These are phyloP conservation scores for Teratosphaeria gauchensis DNA, from an alignment of 2,329 filamentous ascomycete species.

Conservation along the genomic window DNA sequence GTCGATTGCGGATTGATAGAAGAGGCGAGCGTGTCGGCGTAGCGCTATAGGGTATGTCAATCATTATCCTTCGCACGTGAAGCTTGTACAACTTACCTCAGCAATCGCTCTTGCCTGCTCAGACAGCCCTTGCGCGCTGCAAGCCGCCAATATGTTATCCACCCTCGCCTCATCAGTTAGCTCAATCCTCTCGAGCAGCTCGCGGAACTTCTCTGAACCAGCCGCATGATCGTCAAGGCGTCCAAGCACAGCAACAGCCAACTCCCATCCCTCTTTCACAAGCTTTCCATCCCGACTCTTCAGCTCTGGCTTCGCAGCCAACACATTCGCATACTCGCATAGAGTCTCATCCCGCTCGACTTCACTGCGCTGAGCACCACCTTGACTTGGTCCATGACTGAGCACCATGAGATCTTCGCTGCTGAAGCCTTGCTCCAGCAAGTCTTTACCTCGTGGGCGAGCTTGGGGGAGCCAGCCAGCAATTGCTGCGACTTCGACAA, in stretches of 20 bases:
- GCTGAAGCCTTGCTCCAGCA: conserved; percentile 58
- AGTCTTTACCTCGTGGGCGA: conserved; percentile 38
- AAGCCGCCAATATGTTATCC: conserved; percentile 70
- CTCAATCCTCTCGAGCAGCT: conserved; percentile 63
- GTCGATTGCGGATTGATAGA: conserved; percentile 44
- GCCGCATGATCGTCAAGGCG: conserved; percentile 65
- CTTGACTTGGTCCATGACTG: conserved; percentile 48
- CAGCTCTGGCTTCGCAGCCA: conserved; percentile 31
- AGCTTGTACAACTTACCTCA: conserved; percentile 50
- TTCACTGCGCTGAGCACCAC: conserved; percentile 50
- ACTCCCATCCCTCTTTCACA: conserved; percentile 65
- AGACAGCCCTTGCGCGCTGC: conserved; percentile 68
- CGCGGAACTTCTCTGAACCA: conserved; percentile 64
- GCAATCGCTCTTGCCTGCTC: conserved; percentile 72
- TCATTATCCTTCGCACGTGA: neutral
- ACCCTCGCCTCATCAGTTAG: conserved; percentile 62
- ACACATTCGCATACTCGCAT: conserved; percentile 62
- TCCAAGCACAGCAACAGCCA: conserved; percentile 73
- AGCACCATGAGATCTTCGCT: conserved; percentile 79
- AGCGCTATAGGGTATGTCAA: conserved; percentile 49
- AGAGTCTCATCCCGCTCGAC: conserved; percentile 81
- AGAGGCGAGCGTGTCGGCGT: conserved; percentile 66
- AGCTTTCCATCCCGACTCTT: conserved; percentile 21
- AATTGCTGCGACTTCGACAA: conserved; percentile 74
- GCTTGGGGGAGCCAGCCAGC: conserved; percentile 67